These are phyloP conservation scores for Diaporthe citriasiana DNA, from an alignment of 2,329 filamentous ascomycete species.

Conservation along the genomic window DNA sequence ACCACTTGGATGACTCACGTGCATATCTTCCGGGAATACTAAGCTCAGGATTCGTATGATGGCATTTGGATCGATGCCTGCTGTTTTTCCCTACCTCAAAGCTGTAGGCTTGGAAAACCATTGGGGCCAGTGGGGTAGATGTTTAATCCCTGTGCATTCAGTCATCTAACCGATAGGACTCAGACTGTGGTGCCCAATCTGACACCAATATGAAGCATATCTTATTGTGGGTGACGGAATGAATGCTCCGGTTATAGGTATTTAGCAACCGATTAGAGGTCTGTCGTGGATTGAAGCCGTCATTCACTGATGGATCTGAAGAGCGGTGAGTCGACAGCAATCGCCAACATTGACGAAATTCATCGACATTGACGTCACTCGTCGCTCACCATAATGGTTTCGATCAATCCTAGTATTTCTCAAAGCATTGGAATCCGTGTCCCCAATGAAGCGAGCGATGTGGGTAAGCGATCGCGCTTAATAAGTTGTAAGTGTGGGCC, in stretches of 20 bases:
- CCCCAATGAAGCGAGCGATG: background rate
- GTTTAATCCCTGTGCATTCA: background rate
- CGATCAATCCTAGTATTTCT: background rate
- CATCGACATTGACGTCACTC: background rate
- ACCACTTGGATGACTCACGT: background rate
- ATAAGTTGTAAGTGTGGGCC: background rate
- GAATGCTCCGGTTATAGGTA: background rate
- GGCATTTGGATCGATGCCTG: background rate
- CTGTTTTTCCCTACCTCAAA: too few relatives aligned
- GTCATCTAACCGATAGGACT: background rate
- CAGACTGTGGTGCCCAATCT: background rate
- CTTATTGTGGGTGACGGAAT: background rate
- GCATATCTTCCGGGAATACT: background rate
- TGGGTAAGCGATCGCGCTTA: slow-evolving; percentile 6
- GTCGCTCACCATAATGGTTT: background rate
- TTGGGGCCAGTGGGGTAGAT: background rate
- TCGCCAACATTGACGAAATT: background rate
- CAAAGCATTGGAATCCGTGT: background rate
- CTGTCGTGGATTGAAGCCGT: background rate
- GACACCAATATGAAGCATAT: background rate
- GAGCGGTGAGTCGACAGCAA: background rate
- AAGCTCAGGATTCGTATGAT: background rate
- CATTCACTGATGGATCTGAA: background rate
- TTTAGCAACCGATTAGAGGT: background rate
- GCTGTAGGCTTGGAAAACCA: background rate